These are phyloP conservation scores for Geotrichum bryndzae DNA, from an alignment of 1,139 yeast genomes.

Conservation along the genomic window DNA sequence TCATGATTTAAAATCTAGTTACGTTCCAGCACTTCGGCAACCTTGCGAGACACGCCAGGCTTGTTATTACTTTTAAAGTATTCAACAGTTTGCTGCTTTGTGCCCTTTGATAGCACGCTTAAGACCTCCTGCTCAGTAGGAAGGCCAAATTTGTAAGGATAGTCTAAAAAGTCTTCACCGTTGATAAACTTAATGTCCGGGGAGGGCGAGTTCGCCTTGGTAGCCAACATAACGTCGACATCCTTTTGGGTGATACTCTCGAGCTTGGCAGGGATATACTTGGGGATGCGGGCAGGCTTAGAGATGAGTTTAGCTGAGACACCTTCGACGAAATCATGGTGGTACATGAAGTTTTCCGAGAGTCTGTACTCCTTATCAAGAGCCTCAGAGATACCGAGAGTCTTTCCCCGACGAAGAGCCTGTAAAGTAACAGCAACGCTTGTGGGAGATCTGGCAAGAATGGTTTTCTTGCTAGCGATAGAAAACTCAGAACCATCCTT, in stretches of 20 bases:
- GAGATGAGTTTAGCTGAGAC: slow-evolving; percentile 65
- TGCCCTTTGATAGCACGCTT: slow-evolving; percentile 49
- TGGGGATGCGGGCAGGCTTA: slow-evolving; percentile 51
- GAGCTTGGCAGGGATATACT: slow-evolving; percentile 44
- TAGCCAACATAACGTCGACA: slow-evolving; percentile 15
- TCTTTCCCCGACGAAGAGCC: slow-evolving; percentile 57
- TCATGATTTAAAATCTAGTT: slow-evolving; percentile 36
- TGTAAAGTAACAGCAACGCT: slow-evolving; percentile 71
- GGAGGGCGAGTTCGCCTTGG: slow-evolving; percentile 25
- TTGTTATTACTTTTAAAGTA: slow-evolving; percentile 57
- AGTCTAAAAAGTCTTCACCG: slow-evolving; percentile 50
- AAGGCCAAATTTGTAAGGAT: slow-evolving; percentile 76
- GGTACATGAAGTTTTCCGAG: slow-evolving; percentile 69
- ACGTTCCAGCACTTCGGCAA: slow-evolving; percentile 49
- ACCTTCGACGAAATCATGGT: slow-evolving; percentile 66
- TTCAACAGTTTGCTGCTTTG: slow-evolving; percentile 56
- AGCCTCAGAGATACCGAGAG: slow-evolving; percentile 57
- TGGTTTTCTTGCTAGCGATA: slow-evolving; percentile 47
- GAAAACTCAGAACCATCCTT: slow-evolving; percentile 66
- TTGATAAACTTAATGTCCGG: slow-evolving; percentile 39
- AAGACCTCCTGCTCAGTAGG: slow-evolving; percentile 57
- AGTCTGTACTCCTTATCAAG: slow-evolving; percentile 67
- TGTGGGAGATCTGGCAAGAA: slow-evolving; percentile 62
- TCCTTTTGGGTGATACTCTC: slow-evolving; percentile 28
- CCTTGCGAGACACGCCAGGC: slow-evolving; percentile 57